Conservation (phyloP, 108 stramenopile species). For the Cyclotella cryptica region DNA sequence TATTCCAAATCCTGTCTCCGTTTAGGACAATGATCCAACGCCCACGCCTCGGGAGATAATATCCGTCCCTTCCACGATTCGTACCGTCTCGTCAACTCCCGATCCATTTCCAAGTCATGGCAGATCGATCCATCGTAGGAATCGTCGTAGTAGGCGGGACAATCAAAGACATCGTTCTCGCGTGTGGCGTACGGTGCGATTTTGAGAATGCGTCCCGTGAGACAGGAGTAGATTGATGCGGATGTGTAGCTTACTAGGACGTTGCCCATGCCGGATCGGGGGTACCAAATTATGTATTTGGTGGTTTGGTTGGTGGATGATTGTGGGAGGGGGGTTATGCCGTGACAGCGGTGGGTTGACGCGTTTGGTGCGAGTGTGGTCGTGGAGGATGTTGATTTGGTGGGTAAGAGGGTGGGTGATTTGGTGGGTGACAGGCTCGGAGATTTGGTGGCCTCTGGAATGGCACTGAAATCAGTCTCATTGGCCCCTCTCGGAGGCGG, state of each 20-base stretch:
- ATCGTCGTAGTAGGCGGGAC: slow-evolving; percentile 8
- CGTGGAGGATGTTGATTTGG: too few relatives aligned
- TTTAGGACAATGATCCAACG: neutral
- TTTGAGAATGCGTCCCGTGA: slow-evolving; percentile 21
- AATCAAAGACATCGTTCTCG: neutral
- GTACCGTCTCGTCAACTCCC: neutral
- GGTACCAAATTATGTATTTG: slow-evolving; percentile 10
- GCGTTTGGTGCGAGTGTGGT: too few relatives aligned
- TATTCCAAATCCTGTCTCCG: neutral
- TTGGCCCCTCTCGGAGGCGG: too few relatives aligned
- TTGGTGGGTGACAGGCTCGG: too few relatives aligned
- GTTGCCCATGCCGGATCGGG: slow-evolving; percentile 16
- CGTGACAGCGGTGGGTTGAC: too few relatives aligned
- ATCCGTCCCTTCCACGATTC: neutral
- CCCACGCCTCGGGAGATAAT: slow-evolving; percentile 12
- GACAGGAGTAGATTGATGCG: slow-evolving; percentile 19
- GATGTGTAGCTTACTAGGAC: slow-evolving; percentile 18
- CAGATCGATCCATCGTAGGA: neutral
- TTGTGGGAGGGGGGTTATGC: too few relatives aligned
- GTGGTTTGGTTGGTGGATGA: neutral
- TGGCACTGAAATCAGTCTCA: too few relatives aligned
- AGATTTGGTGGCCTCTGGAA: too few relatives aligned
- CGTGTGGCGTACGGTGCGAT: slow-evolving; percentile 7
- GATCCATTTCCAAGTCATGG: slow-evolving; percentile 17
- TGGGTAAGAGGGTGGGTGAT: too few relatives aligned